These are phyloP conservation scores for Apiospora saccharicola DNA, from an alignment of 2,329 filamentous ascomycete genomes.

Conservation along the genomic window DNA sequence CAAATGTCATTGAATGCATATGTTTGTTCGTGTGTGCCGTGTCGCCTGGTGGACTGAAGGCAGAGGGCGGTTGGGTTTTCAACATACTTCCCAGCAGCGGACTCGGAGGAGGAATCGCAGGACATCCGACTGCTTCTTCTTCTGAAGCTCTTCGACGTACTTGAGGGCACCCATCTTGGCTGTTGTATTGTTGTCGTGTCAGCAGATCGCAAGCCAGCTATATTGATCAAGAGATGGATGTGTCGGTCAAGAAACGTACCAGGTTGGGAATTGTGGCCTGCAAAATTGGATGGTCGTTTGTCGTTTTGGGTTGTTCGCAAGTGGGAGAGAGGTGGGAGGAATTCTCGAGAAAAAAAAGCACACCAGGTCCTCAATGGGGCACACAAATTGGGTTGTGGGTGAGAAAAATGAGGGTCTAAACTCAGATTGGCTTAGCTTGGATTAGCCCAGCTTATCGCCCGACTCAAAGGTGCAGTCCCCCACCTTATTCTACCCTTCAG, in stretches of 20 bases:
- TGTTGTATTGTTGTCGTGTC: slow-evolving; percentile 40
- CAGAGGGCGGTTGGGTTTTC: slow-evolving; percentile 42
- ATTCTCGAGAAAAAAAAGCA: slow-evolving; percentile 24
- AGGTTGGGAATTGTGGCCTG: slow-evolving; percentile 45
- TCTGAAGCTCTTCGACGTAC: slow-evolving; percentile 99
- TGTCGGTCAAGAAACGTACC: slow-evolving; percentile 36
- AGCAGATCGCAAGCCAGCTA: slow-evolving; percentile 32
- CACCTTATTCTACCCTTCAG: background rate
- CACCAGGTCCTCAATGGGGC: slow-evolving; percentile 36
- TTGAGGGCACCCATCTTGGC: slow-evolving; percentile 99
- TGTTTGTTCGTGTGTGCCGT: slow-evolving; percentile 35
- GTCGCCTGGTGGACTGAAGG: slow-evolving; percentile 33
- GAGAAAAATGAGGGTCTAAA: slow-evolving; percentile 20
- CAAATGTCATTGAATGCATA: slow-evolving; percentile 35
- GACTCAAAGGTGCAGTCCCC: background rate
- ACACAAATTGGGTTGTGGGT: slow-evolving; percentile 25
- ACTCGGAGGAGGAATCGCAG: slow-evolving; percentile 99
- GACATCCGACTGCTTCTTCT: slow-evolving; percentile 99
- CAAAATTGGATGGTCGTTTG: slow-evolving; percentile 45
- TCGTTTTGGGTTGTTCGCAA: slow-evolving; percentile 40
- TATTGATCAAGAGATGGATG: slow-evolving; percentile 13
- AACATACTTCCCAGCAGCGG: slow-evolving; percentile 99
- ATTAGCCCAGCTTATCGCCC: background rate
- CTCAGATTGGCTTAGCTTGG: background rate
- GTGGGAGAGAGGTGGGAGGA: slow-evolving; percentile 28